A percentile compares a stretch with the other conserved stretches of the same genome.
Conservation (phyloP, 2,329 filamentous ascomycete species). For the Pyrenochaeta sp. region DNA sequence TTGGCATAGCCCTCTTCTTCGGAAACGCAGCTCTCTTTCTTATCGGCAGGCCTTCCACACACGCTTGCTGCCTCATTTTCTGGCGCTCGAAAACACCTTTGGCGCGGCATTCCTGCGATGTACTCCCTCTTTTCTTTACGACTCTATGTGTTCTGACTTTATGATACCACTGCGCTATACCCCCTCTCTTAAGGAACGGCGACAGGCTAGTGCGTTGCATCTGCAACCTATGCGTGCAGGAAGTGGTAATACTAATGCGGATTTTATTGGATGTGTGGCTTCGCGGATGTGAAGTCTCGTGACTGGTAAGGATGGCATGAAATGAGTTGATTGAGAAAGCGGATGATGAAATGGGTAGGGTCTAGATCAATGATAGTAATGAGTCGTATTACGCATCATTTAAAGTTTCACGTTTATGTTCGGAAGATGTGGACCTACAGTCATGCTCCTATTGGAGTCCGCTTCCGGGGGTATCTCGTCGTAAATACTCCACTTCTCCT, state of each 20-base stretch:
- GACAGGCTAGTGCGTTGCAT: constrained; percentile 36
- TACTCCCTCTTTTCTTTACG: constrained; percentile 24
- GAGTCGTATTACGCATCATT: not conserved
- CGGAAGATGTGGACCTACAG: too few relatives aligned
- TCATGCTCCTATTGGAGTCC: not conserved
- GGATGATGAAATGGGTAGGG: not conserved
- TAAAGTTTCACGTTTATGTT: not conserved
- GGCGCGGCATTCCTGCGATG: not conserved
- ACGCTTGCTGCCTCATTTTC: not conserved
- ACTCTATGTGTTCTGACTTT: constrained; percentile 25
- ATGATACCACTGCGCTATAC: constrained; percentile 47
- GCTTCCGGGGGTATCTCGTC: constrained; percentile 1
- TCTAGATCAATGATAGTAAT: not conserved
- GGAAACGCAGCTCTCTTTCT: not conserved
- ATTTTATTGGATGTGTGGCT: not conserved
- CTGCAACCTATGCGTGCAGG: constrained; percentile 12
- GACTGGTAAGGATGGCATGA: not conserved
- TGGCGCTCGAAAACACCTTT: not conserved
- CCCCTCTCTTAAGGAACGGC: constrained; percentile 27
- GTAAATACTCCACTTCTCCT: not conserved
- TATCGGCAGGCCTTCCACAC: not conserved
- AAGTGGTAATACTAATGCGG: constrained; percentile 5
- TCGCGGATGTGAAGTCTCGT: not conserved
- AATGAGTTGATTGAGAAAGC: not conserved
- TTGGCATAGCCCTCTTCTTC: constrained; percentile 27